phyloP scores from a whole-genome alignment of 2,329 filamentous ascomycete species.

The Emergomyces orientalis region DNA sequence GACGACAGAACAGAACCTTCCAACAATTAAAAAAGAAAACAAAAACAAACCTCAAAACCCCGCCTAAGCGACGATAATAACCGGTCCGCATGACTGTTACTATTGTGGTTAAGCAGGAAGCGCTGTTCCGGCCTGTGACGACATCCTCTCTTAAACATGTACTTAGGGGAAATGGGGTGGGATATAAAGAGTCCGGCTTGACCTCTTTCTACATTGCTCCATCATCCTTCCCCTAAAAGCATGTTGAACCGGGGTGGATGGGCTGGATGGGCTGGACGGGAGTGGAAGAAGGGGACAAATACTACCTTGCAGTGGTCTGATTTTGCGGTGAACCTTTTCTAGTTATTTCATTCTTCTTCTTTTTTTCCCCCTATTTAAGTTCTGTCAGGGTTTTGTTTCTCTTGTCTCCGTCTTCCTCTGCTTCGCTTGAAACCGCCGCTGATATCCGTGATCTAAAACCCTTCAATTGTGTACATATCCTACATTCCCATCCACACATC shows the following conservation, averaged over 20 bases:
- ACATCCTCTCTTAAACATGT: conserved; percentile 38
- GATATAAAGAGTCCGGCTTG: conserved; percentile 17
- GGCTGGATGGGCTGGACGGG: neutral
- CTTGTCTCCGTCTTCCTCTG: neutral
- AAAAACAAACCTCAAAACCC: neutral
- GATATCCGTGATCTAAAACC: neutral
- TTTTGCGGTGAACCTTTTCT: neutral
- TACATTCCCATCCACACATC: neutral
- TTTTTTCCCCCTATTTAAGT: neutral
- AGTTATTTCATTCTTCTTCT: neutral
- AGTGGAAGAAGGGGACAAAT: neutral
- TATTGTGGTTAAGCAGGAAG: neutral
- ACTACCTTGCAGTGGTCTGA: neutral
- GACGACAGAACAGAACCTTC: neutral
- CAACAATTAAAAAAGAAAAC: neutral
- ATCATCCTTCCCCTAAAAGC: conserved; percentile 36
- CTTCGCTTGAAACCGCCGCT: neutral
- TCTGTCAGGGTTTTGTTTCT: neutral
- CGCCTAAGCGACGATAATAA: neutral
- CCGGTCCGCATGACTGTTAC: neutral
- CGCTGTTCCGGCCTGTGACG: conserved; percentile 10
- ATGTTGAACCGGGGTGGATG: conserved; percentile 33
- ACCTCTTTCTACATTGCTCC: neutral
- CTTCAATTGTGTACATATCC: neutral
- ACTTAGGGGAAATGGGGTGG: conserved; percentile 37